A percentile compares a stretch with the other conserved stretches of the same genome.
phyloP scores from a whole-genome alignment of 345 rosid species.

The Melaleuca alternifolia region DNA sequence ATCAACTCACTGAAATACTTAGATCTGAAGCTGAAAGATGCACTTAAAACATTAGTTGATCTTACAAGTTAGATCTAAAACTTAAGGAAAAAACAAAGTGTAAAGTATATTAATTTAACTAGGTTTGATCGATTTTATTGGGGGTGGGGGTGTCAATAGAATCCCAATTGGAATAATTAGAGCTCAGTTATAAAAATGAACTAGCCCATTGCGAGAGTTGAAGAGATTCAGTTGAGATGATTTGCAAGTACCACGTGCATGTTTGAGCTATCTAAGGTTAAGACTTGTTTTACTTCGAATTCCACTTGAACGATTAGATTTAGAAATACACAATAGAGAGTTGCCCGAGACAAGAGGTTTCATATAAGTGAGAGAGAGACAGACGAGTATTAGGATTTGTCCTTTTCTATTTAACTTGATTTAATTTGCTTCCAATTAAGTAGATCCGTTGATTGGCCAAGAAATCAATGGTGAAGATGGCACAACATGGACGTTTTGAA shows the following conservation, averaged over 20 bases:
- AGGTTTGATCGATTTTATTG: too few relatives aligned
- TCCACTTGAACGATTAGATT: too few relatives aligned
- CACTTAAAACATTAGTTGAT: too few relatives aligned
- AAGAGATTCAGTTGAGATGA: background rate
- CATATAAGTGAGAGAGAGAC: background rate
- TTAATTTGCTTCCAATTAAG: background rate
- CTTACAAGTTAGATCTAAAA: too few relatives aligned
- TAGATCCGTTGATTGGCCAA: background rate
- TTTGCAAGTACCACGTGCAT: background rate
- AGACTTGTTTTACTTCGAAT: background rate
- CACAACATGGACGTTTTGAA: background rate
- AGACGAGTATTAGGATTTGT: background rate
- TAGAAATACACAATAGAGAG: background rate
- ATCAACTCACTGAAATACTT: too few relatives aligned
- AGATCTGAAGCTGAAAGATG: too few relatives aligned
- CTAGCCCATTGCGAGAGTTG: too few relatives aligned
- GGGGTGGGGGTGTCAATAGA: too few relatives aligned
- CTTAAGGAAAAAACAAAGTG: too few relatives aligned
- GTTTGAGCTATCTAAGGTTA: background rate
- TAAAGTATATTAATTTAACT: too few relatives aligned
- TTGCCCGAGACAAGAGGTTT: background rate
- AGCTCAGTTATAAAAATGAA: too few relatives aligned
- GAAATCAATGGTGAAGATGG: background rate
- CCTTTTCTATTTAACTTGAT: background rate
- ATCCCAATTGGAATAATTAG: too few relatives aligned